Conservation (phyloP, 2,329 filamentous ascomycete species). For the Aspergillus japonicus region DNA sequence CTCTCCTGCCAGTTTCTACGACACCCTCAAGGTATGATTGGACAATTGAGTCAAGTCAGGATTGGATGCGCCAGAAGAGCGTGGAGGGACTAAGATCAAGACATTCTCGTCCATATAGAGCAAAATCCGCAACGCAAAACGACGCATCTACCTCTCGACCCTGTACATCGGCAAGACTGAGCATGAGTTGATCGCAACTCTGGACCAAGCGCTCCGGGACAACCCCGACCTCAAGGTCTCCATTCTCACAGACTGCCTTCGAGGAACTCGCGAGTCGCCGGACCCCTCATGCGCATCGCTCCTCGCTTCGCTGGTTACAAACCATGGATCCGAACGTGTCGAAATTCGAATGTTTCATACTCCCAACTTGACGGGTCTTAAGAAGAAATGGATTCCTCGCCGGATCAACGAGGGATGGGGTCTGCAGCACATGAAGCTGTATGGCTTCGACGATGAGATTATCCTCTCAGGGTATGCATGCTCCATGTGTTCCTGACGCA, state of each 20-base stretch:
- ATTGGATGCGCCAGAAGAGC: neutral
- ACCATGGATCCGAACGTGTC: slow-evolving; percentile 81
- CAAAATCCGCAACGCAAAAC: slow-evolving; percentile 78
- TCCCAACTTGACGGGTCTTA: slow-evolving; percentile 83
- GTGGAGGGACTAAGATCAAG: slow-evolving; percentile 2
- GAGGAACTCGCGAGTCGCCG: slow-evolving; percentile 88
- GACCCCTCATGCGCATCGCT: slow-evolving; percentile 83
- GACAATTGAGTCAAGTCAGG: neutral
- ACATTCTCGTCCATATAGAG: slow-evolving; percentile 47
- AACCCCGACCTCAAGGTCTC: slow-evolving; percentile 79
- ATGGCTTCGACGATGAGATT: slow-evolving; percentile 91
- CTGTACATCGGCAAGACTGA: slow-evolving; percentile 95
- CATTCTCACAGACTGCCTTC: slow-evolving; percentile 85
- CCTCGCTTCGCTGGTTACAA: slow-evolving; percentile 74
- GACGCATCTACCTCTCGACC: slow-evolving; percentile 87
- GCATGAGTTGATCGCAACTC: slow-evolving; percentile 76
- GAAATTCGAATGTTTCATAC: slow-evolving; percentile 98
- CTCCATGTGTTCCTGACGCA: neutral
- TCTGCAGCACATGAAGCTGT: slow-evolving; percentile 97
- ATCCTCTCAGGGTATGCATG: slow-evolving; percentile 76
- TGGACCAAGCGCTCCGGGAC: slow-evolving; percentile 69
- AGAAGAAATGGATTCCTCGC: slow-evolving; percentile 79
- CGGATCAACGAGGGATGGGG: slow-evolving; percentile 98
- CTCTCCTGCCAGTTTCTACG: slow-evolving; percentile 86
- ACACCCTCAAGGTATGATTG: slow-evolving; percentile 71